A percentile compares a stretch with the other conserved stretches of the same genome.
Evolutionary conservation across 2,329 filamentous ascomycete species (phyloP).

Genomic region (Capronia epimyces): DNA sequence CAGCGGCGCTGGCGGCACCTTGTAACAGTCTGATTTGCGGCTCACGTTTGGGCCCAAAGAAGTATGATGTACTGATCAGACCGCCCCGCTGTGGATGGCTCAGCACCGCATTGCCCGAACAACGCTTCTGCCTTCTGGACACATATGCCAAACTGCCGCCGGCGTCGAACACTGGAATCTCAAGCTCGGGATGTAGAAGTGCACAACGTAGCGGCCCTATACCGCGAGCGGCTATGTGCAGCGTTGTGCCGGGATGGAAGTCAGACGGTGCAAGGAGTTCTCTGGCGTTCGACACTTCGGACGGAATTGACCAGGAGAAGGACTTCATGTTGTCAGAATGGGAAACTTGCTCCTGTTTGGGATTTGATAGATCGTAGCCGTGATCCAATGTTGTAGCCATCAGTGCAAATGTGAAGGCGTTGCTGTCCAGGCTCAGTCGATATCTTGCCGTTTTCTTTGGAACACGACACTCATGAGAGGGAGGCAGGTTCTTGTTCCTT

Average conservation of each 20-base stretch:
- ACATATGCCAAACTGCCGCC: slow-evolving; percentile 45
- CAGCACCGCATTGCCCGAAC: slow-evolving; percentile 48
- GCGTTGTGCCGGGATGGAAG: slow-evolving; percentile 11
- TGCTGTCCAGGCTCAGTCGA: too few species aligned
- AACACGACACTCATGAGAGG: too few species aligned
- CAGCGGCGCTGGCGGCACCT: slow-evolving; percentile 29
- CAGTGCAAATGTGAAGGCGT: too few species aligned
- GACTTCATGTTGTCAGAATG: slow-evolving; percentile 4
- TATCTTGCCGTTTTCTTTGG: too few species aligned
- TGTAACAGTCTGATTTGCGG: slow-evolving; percentile 43
- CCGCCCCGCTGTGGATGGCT: slow-evolving; percentile 36
- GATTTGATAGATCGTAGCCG: too few species aligned
- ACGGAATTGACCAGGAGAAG: not conserved
- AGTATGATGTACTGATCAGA: slow-evolving; percentile 52
- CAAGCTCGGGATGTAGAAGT: slow-evolving; percentile 37
- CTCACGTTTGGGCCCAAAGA: slow-evolving; percentile 51
- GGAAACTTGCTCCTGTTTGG: too few species aligned
- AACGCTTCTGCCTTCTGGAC: slow-evolving; percentile 46
- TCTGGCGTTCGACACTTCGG: slow-evolving; percentile 1
- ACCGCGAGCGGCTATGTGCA: slow-evolving; percentile 31
- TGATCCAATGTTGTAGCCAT: too few species aligned
- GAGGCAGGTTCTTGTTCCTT: too few species aligned
- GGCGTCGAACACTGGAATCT: slow-evolving; percentile 34
- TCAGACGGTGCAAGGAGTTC: slow-evolving; percentile 1
- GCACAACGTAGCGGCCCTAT: slow-evolving; percentile 32